phyloP scores from a whole-genome alignment of 176 grass and related monocot species.

The Bothriochloa decipiens region DNA sequence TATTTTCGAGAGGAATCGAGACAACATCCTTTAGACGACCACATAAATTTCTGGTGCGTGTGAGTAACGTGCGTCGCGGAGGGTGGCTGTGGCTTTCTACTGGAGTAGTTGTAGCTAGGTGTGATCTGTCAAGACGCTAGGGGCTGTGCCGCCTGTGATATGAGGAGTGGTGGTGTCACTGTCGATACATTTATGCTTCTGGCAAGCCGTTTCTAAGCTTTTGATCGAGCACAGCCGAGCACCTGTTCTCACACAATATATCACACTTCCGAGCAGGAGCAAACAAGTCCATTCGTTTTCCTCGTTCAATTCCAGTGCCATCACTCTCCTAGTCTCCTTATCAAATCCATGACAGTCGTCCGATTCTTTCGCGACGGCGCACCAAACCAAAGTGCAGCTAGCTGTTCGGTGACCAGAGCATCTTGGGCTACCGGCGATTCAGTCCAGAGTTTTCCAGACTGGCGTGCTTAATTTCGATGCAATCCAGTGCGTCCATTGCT shows the following conservation, averaged over 20 bases:
- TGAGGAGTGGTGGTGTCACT: neutral
- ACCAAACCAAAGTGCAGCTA: neutral
- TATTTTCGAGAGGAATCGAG: neutral
- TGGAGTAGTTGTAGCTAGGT: too few relatives aligned
- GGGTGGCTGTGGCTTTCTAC: neutral
- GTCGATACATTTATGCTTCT: neutral
- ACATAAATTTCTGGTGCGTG: neutral
- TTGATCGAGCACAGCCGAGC: neutral
- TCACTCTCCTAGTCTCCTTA: neutral
- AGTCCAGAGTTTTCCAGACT: neutral
- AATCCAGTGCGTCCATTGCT: neutral
- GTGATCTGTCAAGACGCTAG: too few relatives aligned
- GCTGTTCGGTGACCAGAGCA: neutral
- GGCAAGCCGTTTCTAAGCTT: constrained; percentile 21
- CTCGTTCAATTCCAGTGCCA: neutral
- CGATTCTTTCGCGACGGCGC: neutral
- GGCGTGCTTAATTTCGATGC: neutral
- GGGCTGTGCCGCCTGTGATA: too few relatives aligned
- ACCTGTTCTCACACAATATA: too few relatives aligned
- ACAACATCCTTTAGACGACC: neutral
- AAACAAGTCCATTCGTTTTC: neutral
- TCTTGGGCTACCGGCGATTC: neutral
- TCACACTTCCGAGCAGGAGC: neutral
- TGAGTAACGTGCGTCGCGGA: constrained; percentile 5
- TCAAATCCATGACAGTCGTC: neutral